These are phyloP conservation scores for Ogataea methanolica DNA, from an alignment of 805 yeast genomes.

Conservation along the genomic window DNA sequence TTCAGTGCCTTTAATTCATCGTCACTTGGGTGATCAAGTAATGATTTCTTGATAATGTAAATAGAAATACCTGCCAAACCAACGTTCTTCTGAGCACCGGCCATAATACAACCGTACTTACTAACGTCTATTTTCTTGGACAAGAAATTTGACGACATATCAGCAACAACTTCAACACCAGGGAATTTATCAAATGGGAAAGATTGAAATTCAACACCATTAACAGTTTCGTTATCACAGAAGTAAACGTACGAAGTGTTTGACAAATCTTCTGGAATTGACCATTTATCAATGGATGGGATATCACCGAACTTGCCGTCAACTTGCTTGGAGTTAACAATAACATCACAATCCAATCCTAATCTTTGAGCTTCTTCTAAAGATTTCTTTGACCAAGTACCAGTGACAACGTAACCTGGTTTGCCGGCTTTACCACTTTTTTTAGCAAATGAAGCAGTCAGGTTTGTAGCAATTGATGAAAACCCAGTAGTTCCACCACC, in stretches of 20 bases:
- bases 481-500: constrained; percentile 99
- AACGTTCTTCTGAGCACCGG: constrained; percentile 98
- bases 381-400: constrained; percentile 91
- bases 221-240: constrained; percentile 97
- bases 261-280: constrained; percentile 47
- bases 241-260: constrained; percentile 81
- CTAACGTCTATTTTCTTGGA: constrained; percentile 77
- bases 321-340: constrained; percentile 57
- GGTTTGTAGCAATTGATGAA: constrained; percentile 78
- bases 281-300: constrained; percentile 66
- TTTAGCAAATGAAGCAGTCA: constrained; percentile 63
- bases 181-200: constrained; percentile 53
- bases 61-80: constrained; percentile 95
- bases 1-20: constrained; percentile 53
- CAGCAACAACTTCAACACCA: constrained; percentile 82
- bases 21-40: constrained; percentile 64
- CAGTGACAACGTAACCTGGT: constrained; percentile 86
- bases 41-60: constrained; percentile 79
- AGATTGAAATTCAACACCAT: constrained; percentile 76
- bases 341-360: constrained; percentile 67
- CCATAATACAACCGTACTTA: constrained; percentile 85
- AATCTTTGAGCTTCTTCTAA: constrained; percentile 81
- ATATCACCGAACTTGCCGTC: constrained; percentile 60
- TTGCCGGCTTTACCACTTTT: constrained; percentile 71
- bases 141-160: constrained; percentile 89